Percentiles rank a stretch among this genome's conserved stretches.
These are phyloP conservation scores for Solanum chiquidenum DNA, from an alignment of 257 asterid species.

Conservation along the genomic window DNA sequence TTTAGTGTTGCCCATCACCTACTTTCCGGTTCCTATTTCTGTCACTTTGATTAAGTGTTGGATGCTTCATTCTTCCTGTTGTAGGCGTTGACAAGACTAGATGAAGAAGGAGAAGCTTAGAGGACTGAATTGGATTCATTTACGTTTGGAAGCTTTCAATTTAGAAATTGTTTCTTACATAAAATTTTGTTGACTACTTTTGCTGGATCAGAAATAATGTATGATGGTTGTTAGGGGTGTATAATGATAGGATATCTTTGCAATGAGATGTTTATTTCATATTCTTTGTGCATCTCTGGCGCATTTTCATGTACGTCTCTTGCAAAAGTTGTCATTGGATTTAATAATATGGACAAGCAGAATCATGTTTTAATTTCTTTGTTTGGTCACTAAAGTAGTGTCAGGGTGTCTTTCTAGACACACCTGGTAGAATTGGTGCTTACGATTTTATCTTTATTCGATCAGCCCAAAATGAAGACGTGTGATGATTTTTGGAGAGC, in stretches of 20 bases:
- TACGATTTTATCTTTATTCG: slow-evolving; percentile 28
- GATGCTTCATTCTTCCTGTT: slow-evolving; percentile 49
- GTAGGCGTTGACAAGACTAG: slow-evolving; percentile 85
- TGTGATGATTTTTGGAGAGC: slow-evolving; percentile 58
- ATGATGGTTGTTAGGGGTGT: neutral
- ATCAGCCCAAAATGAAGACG: slow-evolving; percentile 88
- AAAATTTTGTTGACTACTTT: neutral
- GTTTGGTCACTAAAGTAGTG: neutral
- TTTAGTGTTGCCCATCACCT: slow-evolving; percentile 3
- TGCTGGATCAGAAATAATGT: neutral
- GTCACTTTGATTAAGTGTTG: slow-evolving; percentile 26
- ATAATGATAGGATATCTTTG: neutral
- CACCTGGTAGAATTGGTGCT: slow-evolving; percentile 11
- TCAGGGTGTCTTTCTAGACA: neutral
- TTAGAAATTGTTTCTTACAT: neutral
- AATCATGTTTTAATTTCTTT: neutral
- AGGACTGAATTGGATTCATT: slow-evolving; percentile 27
- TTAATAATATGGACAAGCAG: neutral
- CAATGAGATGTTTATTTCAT: neutral
- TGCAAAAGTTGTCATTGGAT: neutral
- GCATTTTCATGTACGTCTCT: neutral
- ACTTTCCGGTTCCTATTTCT: slow-evolving; percentile 14
- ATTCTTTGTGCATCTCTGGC: neutral
- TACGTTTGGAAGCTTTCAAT: slow-evolving; percentile 16
- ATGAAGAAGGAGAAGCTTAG: slow-evolving; percentile 70